Base-by-base conservation (phyloP, 1,284 basidiomycete genomes). In the Cryptococcus sp. region DNA sequence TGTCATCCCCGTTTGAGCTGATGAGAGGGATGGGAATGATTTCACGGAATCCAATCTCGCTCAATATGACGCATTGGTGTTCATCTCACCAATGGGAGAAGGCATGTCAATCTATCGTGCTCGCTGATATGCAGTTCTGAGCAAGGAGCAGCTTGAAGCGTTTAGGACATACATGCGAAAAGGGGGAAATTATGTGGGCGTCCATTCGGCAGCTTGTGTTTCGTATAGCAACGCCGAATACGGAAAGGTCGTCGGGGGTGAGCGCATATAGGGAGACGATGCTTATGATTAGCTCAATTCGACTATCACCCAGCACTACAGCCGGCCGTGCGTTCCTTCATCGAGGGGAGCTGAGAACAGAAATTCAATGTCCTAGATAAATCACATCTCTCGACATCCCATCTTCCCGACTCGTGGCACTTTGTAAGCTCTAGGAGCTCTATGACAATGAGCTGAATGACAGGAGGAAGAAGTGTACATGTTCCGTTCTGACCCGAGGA, bases 231-330 rank as follows among this genome's bases (percentile, higher is more conserved):
- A 82, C 3, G 80, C 81, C 0, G 87, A 83, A 67, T 88, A 83
- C 62, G 78, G 74, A 24, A 67, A 76, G 43, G 77, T 78, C 59
- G 56, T 78, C 45, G 82, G 83, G 59, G 61, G 69, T 69, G 55
- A 55, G 67, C 45, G n/a, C n/a, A n/a, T 28, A 4, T 28, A 28
- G 28, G 5, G 4, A 11, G 11, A 28, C 28, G 28, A 28, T 28
- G 11, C 28, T 28, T 4, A 28, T 11, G 4, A 11, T 5, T 28
- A 71, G 83, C 86, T 3, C 80, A 78, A 54, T 88, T 89, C 63
- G 85, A 88, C 69, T 87, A 87, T 67, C 86, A 90, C 64, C 83
- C 87, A 0, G 76, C 72, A 9, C 67, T 88, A 9, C 82, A 84
- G 66, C 78, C 53, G 13, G 73, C 73, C 3, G 73, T 74, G 24